A percentile compares a stretch with the other conserved stretches of the same genome.
Evolutionary conservation across 2,329 filamentous ascomycete species (phyloP).

Genomic region (Colletotrichum somersetense): DNA sequence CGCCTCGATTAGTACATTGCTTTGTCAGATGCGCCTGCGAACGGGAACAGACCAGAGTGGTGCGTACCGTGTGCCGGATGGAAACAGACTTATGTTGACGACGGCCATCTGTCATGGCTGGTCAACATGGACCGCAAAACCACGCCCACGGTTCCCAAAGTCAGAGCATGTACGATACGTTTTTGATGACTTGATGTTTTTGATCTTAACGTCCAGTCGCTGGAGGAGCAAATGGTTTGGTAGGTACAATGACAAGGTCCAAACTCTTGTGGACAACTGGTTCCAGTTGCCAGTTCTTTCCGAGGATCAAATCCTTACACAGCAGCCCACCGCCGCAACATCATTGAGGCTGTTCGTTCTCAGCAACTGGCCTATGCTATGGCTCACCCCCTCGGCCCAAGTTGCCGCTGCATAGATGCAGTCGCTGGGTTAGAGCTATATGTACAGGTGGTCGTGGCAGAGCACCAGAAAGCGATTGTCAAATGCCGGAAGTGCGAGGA

Average conservation of each 20-base stretch:
- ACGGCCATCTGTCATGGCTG: not conserved
- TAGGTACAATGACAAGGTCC: not conserved
- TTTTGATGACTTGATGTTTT: not conserved
- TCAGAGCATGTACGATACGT: not conserved
- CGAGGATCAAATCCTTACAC: not conserved
- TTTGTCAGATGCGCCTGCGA: not conserved
- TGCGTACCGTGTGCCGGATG: not conserved
- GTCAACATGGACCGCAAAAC: not conserved
- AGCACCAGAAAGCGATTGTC: too few relatives aligned
- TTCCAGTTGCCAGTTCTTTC: not conserved
- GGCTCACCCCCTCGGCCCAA: not conserved
- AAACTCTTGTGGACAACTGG: not conserved
- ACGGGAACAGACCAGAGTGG: too few relatives aligned
- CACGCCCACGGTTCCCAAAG: not conserved
- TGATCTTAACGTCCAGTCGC: not conserved
- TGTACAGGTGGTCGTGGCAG: too few relatives aligned
- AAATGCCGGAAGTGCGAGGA: too few relatives aligned
- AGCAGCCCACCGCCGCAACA: not conserved
- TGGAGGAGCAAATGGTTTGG: not conserved
- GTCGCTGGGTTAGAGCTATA: not conserved
- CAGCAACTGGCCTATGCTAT: not conserved
- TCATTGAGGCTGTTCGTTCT: not conserved
- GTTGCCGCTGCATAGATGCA: not conserved
- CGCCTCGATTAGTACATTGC: not conserved
- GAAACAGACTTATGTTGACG: not conserved